Percentiles rank a stretch among this genome's conserved stretches.
Evolutionary conservation across 1,284 basidiomycete genomes (phyloP).

Genomic region (Ceratobasidium sp.): DNA sequence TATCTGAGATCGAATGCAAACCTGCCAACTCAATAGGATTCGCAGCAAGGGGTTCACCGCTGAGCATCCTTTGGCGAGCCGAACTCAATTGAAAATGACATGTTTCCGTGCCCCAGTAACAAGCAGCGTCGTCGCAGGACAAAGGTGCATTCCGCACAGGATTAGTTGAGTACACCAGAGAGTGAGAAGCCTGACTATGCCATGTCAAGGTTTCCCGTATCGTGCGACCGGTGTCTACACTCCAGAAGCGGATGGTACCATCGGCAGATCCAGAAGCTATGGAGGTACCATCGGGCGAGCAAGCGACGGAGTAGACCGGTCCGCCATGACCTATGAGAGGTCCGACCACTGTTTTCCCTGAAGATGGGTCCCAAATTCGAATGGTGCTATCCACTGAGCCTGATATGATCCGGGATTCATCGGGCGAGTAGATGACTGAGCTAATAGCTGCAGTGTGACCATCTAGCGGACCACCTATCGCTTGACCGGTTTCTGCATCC

Average conservation of each 20-base stretch:
- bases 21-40: too few species aligned
- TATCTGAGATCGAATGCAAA: too few species aligned
- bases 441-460: neutral
- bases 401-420: neutral
- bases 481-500: neutral
- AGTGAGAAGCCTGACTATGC: neutral
- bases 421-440: slow-evolving; percentile 3
- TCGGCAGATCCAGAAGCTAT: slow-evolving; percentile 5
- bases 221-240: neutral
- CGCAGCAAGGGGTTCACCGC: too few species aligned
- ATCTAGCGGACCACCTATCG: neutral
- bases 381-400: neutral
- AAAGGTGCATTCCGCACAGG: neutral
- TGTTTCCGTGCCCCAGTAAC: too few species aligned
- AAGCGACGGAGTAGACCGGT: neutral
- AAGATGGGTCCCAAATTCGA: neutral
- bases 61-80: too few species aligned
- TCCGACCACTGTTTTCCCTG: neutral
- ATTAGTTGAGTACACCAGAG: neutral
- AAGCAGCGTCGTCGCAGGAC: neutral
- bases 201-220: neutral
- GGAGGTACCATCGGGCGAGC: neutral
- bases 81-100: neutral
- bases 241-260: neutral
- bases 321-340: neutral